Conservation (phyloP, 305 asterid species). For the Striga hermonthica region DNA sequence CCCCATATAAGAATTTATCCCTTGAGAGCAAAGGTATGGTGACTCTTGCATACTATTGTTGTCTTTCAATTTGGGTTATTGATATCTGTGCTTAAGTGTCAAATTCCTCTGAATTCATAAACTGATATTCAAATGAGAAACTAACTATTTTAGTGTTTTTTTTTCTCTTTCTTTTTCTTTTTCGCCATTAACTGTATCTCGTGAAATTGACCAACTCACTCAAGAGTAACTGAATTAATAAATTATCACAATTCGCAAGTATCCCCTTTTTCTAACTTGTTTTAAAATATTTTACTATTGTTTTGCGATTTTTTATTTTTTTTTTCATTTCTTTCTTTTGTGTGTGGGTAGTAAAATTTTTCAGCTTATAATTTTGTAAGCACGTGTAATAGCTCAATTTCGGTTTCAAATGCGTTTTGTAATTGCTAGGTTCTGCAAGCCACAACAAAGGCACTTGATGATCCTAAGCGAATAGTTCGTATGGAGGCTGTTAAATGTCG, state of each 20-base stretch:
- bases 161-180: too few relatives aligned
- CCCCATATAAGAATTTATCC: constrained; percentile 82
- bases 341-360: constrained; percentile 19
- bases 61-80: constrained; percentile 1
- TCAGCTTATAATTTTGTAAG: constrained; percentile 11
- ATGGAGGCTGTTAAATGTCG: constrained; percentile 86
- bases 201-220: not conserved
- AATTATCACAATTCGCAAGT: too few relatives aligned
- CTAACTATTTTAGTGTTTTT: too few relatives aligned
- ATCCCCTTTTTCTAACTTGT: too few relatives aligned
- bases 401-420: constrained; percentile 20
- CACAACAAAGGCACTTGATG: constrained; percentile 70
- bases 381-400: constrained; percentile 8
- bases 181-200: not conserved
- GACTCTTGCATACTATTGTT: constrained; percentile 16
- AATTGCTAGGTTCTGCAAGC: constrained; percentile 69
- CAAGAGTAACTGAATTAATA: not conserved
- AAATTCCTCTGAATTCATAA: not conserved
- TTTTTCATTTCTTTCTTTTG: not conserved
- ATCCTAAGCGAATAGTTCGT: constrained; percentile 81
- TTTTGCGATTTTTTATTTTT: too few relatives aligned
- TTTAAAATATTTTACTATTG: too few relatives aligned
- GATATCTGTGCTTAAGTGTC: constrained; percentile 2
- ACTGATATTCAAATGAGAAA: too few relatives aligned
- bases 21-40: constrained; percentile 56